Evolutionary conservation across 2,329 filamentous ascomycete genomes (phyloP).

Genomic region (Fusarium hainanense): DNA sequence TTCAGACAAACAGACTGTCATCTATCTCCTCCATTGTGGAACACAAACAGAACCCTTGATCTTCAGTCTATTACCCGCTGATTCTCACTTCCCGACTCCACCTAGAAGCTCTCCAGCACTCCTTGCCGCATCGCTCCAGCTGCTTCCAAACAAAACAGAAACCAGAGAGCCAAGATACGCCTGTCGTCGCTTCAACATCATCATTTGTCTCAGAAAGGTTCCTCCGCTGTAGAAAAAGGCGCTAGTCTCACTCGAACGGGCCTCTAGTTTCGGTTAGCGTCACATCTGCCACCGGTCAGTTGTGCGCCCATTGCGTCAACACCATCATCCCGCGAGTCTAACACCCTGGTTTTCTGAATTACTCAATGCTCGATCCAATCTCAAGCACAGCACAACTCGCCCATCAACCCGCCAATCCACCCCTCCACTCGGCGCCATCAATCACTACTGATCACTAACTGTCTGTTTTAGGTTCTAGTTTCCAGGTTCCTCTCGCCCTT

Average conservation of each 20-base stretch:
- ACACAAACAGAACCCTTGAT: conserved; percentile 18
- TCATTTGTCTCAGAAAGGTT: conserved; percentile 36
- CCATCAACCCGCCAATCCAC: conserved; percentile 1
- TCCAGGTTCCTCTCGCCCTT: conserved; percentile 8
- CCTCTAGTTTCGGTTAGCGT: conserved; percentile 34
- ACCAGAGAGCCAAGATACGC: conserved; percentile 15
- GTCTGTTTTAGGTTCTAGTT: conserved; percentile 20
- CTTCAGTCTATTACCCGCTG: conserved; percentile 32
- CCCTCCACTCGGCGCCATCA: conserved; percentile 23
- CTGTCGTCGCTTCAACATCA: conserved; percentile 33
- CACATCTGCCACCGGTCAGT: conserved; percentile 28
- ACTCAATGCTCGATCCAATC: conserved; percentile 5
- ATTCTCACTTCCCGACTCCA: conserved; percentile 28
- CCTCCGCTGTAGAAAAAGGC: conserved; percentile 26
- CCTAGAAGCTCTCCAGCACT: not conserved
- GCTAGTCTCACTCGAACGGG: conserved; percentile 36
- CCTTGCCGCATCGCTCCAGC: not conserved
- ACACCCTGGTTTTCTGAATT: conserved; percentile 33
- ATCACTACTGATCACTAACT: conserved; percentile 12
- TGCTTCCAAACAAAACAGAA: not conserved
- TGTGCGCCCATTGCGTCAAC: conserved; percentile 48
- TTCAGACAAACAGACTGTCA: not conserved
- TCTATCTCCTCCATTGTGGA: conserved; percentile 7
- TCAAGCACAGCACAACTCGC: conserved; percentile 19
- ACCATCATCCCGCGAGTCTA: conserved; percentile 40